Base-by-base conservation (phyloP, 257 asterid genomes). In the Echites panduratus region DNA sequence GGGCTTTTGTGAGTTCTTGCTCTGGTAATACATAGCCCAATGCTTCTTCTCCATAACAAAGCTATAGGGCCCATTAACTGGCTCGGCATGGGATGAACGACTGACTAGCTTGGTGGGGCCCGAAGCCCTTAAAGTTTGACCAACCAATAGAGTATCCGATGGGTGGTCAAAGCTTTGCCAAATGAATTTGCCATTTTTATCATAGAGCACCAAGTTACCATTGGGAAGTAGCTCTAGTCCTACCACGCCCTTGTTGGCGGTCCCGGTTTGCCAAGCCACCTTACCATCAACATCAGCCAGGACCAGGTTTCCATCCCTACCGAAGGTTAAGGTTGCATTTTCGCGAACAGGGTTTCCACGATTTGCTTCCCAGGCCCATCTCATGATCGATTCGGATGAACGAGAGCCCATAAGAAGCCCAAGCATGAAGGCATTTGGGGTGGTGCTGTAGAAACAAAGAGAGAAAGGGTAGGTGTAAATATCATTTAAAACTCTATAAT, bases 301-400 rank as follows among this genome's bases (percentile, higher is more conserved):
- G 40, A 79, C 80, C 68, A 79, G 45, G 32, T 82, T 79, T n/a
- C 86, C 84, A 9, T 82, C 62, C 0, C 54, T n/a, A 10, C 75
- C 77, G 5, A 77, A 79, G 1, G 78, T 73, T 7, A 82, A 32
- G 1, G 84, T 74, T 16, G 84, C 84, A 2, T 82, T 82, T 47
- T 77, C 84, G 4, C 71, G 63, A 0, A 79, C 82, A 0, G 78
- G 82, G 0, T 47, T 67, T 7, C 72, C 76, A 2, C 80, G 76
- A 7, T 79, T 79, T 48, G 84, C 84, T 9, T 77, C 82, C 86
- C 84, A 79, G 45, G 77, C 80, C 84, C 84, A 79, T 14, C 66
- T 50, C 80, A 73, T 71, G 14, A 79, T 5, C 24, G 82, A 77
- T 11, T 79, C 76, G 11, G 84, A 74, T 6, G 54, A 56, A 0